Evolutionary conservation across 441 rosid species (phyloP).

Genomic region (Metrosideros polymorpha): DNA sequence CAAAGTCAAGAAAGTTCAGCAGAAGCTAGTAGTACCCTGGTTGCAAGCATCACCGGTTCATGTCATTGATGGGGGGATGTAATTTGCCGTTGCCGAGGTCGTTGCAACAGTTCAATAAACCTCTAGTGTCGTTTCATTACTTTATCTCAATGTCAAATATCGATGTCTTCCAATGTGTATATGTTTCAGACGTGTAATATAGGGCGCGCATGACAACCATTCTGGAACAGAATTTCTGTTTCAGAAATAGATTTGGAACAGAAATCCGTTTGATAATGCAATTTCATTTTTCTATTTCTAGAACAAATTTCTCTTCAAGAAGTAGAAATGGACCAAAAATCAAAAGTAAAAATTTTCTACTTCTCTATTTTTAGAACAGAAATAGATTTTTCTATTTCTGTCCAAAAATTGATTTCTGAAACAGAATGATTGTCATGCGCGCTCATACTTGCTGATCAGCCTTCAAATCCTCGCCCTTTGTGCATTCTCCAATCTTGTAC

Average conservation of each 20-base stretch:
- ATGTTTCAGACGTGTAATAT: not conserved
- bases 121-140: not conserved
- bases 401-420: too few species aligned
- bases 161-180: not conserved
- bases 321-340: too few species aligned
- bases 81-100: not conserved
- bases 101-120: not conserved
- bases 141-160: not conserved
- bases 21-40: not conserved
- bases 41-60: not conserved
- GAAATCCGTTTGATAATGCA: too few species aligned
- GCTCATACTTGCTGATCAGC: not conserved
- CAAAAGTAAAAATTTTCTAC: too few species aligned
- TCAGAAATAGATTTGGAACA: too few species aligned
- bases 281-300: too few species aligned
- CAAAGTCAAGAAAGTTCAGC: not conserved
- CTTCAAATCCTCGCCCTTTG: not conserved
- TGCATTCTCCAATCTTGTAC: not conserved
- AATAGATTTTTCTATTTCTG: too few species aligned
- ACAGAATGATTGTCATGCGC: too few species aligned
- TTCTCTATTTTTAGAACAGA: too few species aligned
- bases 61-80: not conserved
- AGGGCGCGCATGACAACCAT: too few species aligned
- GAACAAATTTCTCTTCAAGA: too few species aligned
- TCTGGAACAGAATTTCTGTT: too few species aligned